A percentile compares a stretch with the other conserved stretches of the same genome.
Conservation (phyloP, 2,329 filamentous ascomycete genomes). For the Xylariaceae sp. region DNA sequence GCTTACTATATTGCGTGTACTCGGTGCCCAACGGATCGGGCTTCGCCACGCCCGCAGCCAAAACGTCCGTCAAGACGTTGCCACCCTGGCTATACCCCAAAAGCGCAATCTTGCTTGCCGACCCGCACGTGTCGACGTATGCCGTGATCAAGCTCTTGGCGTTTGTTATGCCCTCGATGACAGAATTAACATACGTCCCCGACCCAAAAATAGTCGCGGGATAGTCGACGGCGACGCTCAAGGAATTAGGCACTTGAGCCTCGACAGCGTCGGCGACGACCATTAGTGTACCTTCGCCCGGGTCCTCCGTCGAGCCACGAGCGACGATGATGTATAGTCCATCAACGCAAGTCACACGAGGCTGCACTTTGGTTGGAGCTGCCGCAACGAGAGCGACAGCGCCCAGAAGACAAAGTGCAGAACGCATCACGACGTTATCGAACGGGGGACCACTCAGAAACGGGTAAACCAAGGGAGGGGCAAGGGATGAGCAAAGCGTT, state of each 20-base stretch:
- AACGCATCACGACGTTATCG: conserved; percentile 2
- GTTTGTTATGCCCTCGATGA: conserved; percentile 10
- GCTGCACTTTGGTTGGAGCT: neutral
- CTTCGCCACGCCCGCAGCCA: conserved; percentile 16
- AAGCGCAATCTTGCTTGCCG: conserved; percentile 10
- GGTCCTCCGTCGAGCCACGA: conserved; percentile 12
- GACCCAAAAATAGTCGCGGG: conserved; percentile 11
- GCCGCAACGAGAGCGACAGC: conserved; percentile 9
- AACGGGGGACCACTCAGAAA: no score
- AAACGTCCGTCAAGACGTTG: conserved; percentile 15
- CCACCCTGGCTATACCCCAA: conserved; percentile 16
- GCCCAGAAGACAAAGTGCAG: conserved; percentile 4
- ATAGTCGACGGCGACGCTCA: conserved; percentile 14
- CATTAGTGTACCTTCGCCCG: conserved; percentile 10
- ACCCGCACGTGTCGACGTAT: conserved; percentile 12
- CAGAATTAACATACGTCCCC: conserved; percentile 12
- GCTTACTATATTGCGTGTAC: conserved; percentile 11
- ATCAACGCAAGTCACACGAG: conserved; percentile 9
- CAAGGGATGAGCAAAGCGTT: no score
- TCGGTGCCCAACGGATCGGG: conserved; percentile 4
- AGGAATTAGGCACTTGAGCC: conserved; percentile 7
- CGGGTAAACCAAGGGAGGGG: no score
- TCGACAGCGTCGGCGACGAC: conserved; percentile 8
- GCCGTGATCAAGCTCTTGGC: conserved; percentile 5
- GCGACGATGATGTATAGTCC: conserved; percentile 17